Base-by-base conservation (phyloP, 2,329 filamentous ascomycete species). In the Curvularia spicifera region DNA sequence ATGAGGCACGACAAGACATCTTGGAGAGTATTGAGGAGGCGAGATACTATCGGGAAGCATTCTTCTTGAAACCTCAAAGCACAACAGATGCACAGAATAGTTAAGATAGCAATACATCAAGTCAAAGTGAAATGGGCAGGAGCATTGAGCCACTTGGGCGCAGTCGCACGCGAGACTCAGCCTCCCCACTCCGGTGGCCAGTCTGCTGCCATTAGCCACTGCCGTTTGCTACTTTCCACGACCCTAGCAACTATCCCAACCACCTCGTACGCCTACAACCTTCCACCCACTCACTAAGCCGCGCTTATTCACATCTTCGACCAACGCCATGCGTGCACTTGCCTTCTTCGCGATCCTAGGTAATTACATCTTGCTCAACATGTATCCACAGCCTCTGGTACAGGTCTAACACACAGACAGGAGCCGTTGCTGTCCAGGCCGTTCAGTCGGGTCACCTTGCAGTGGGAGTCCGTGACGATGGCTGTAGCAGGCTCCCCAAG, bases 1-100 rank as follows among this genome's bases (percentile, higher is more conserved):
- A 99, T 79, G 87, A 94, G 77, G 95, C 95, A 0, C 87, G 85
- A 68, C 87, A 91, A 54, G 95, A 99, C 77, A 97, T 99, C 57
- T 77, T 97, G 60, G 95, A 99, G 81, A 98, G 94, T 78, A 97
- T 99, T 62, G 89, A 85, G 55, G 95, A 99, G 81, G 94, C 94
- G 53, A 87, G 81, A 70, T 97, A 90, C 74, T 98, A 97, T 77
- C 87, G 86, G 69, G 82, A 89, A 59, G 80, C 80, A 18, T 84
- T 96, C 54, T 96, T 96, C 39, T 10, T 70, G 13, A 64, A 53
- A 31, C 62, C 59, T 47, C 45, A 26, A 29, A 45, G 33, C 22
- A 18, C 44, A 6, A 24, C 7, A 46, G 58, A 48, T 18, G 28
- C 56, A 35, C 22, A 22, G 29, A 20, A 56, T 13, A 18, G 33